Base-by-base conservation (phyloP, 805 yeast species). In the Nakazawaea laoshanensis region DNA sequence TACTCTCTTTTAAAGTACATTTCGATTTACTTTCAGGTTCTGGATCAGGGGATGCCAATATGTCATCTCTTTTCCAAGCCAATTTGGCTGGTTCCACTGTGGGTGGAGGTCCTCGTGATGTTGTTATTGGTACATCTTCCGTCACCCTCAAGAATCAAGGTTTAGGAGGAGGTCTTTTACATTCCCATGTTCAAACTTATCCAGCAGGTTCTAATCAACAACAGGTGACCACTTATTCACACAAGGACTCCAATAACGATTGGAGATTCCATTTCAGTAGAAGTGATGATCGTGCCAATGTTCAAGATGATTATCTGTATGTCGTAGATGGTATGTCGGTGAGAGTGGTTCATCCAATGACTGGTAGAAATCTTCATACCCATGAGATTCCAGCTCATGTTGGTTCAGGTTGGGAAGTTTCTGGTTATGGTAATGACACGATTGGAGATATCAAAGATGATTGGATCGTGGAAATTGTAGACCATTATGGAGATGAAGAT, bases 201-300 rank as follows among this genome's bases (percentile, higher is more conserved):
- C 98, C 98, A n/a, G 85, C 74, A 41, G 97, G 97, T 3, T 84
- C 96, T 3, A 70, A 72, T 42, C 97, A 92, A 59, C 96, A 88
- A 56, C 99, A 92, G 57, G 69, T 92, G 29, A 92, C 98, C 21
- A 84, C 92, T 9, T 92, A 92, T 54, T 84, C 89, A 12, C 87
- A 78, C 55, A 85, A 86, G 51, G 97, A 92, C 54, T 57, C 67
- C 34, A 89, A 92, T 59, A 92, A 89, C 53, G 74, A 82, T 35
- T 88, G 96, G 83, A 48, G 67, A 19, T 63, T 86, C 44, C 79
- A 80, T 45, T 67, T 78, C 48, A 67, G 65, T 19, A 65, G 82
- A 53, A 67, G 59, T 6, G 60, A 63, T 24, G 49, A 49, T 28
- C 50, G 64, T 43, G 48, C 41, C 31, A 37, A 40, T 4, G 49